Percentiles rank a stretch among this genome's conserved stretches.
phyloP scores from a whole-genome alignment of 345 rosid genomes.

The Cardamine chenopodiifolia region DNA sequence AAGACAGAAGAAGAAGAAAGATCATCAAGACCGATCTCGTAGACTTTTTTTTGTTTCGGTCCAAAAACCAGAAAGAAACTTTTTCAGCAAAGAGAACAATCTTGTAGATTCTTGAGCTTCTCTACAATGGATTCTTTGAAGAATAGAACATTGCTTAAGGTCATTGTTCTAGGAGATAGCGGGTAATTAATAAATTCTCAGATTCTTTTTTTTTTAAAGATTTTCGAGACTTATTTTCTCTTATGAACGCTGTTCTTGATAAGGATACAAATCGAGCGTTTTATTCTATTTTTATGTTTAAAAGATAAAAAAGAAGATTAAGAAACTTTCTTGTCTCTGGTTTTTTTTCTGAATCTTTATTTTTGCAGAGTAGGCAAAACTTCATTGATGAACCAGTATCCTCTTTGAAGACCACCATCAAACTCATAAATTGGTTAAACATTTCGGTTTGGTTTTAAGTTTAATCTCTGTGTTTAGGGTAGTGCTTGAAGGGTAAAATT shows the following conservation, averaged over 20 bases:
- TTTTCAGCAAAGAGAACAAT: conserved; percentile 13
- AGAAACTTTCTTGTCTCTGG: not conserved
- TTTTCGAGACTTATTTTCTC: not conserved
- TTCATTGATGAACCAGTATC: conserved; percentile 93
- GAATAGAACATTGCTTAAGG: conserved; percentile 77
- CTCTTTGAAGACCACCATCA: conserved; percentile 19
- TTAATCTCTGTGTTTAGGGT: not conserved
- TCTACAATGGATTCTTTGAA: conserved; percentile 46
- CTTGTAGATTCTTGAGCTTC: conserved; percentile 21
- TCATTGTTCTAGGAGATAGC: conserved; percentile 84
- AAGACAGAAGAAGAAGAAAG: conserved; percentile 28
- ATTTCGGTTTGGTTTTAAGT: not conserved
- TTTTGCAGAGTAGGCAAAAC: conserved; percentile 87
- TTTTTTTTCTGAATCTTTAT: conserved; percentile 13
- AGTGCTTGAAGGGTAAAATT: not conserved
- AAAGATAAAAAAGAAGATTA: not conserved
- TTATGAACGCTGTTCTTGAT: conserved; percentile 7
- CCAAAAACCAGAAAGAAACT: conserved; percentile 29
- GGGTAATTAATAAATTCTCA: conserved; percentile 59
- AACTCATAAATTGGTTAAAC: not conserved
- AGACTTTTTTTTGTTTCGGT: conserved; percentile 35
- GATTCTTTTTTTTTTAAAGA: not conserved
- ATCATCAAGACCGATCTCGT: conserved; percentile 33
- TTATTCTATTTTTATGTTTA: not conserved
- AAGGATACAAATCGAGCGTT: not conserved